These are phyloP conservation scores for Albugo candida DNA, from an alignment of 352 stramenopile species.

Conservation along the genomic window DNA sequence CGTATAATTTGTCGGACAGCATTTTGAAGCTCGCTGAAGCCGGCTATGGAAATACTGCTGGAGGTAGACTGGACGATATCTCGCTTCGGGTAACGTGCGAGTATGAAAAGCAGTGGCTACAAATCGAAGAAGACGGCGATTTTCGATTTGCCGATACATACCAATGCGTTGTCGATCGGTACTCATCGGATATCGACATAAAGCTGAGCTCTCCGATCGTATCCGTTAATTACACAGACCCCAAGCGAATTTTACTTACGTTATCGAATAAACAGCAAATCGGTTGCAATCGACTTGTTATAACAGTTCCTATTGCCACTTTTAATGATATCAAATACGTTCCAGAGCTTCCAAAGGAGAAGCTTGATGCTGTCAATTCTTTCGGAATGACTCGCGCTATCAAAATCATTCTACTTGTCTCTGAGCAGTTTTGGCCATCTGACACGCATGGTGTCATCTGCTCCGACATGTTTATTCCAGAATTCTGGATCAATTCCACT, in stretches of 20 bases:
- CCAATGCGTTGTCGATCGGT: slow-evolving; percentile 38
- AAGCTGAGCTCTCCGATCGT: slow-evolving; percentile 33
- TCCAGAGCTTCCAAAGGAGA: slow-evolving; percentile 28
- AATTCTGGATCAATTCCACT: slow-evolving; percentile 71
- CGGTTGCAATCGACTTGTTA: slow-evolving; percentile 34
- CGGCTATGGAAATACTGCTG: slow-evolving; percentile 65
- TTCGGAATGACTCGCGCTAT: slow-evolving; percentile 55
- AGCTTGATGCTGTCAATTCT: slow-evolving; percentile 33
- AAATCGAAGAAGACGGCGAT: slow-evolving; percentile 62
- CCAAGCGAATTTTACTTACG: slow-evolving; percentile 27
- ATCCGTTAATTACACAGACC: slow-evolving; percentile 35
- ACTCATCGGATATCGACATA: slow-evolving; percentile 23
- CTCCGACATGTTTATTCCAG: slow-evolving; percentile 59
- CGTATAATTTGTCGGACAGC: slow-evolving; percentile 29
- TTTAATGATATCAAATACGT: slow-evolving; percentile 56
- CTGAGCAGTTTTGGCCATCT: slow-evolving; percentile 35
- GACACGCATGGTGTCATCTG: slow-evolving; percentile 65
- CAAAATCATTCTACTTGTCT: slow-evolving; percentile 64
- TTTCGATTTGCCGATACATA: slow-evolving; percentile 55
- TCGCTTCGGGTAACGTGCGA: slow-evolving; percentile 58
- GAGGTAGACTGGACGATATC: slow-evolving; percentile 42
- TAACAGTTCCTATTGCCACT: slow-evolving; percentile 57
- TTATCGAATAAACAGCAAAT: slow-evolving; percentile 31
- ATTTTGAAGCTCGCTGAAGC: slow-evolving; percentile 72
- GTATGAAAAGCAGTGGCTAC: slow-evolving; percentile 71